Percentiles rank a stretch among this genome's conserved stretches.
Conservation (phyloP, 345 rosid genomes). For the Acer negundo region DNA sequence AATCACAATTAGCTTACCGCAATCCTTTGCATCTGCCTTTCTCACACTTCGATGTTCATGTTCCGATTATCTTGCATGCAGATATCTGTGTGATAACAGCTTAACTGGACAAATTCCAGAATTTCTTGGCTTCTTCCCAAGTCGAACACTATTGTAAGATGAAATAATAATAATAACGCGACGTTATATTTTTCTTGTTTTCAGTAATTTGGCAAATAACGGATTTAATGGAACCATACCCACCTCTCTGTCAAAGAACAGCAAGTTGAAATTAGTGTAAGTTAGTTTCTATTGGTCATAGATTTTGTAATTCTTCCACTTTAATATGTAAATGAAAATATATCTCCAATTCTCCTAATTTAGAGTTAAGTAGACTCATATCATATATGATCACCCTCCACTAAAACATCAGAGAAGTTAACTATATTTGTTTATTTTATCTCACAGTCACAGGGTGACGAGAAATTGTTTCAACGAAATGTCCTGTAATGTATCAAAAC, state of each 20-base stretch:
- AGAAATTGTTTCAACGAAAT: conserved; percentile 12
- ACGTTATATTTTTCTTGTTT: not conserved
- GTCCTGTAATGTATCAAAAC: not conserved
- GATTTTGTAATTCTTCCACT: too few species aligned
- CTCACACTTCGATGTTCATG: too few species aligned
- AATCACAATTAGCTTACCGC: not conserved
- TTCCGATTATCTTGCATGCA: not conserved
- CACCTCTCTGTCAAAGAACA: conserved; percentile 17
- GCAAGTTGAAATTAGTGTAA: conserved; percentile 22
- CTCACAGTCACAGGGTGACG: not conserved
- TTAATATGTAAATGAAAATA: too few species aligned
- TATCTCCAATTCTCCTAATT: too few species aligned
- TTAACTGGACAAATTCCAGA: conserved; percentile 27
- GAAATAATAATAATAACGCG: too few species aligned
- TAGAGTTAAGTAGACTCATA: too few species aligned
- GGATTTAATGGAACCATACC: conserved; percentile 28
- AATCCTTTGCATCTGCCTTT: too few species aligned
- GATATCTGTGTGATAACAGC: conserved; percentile 27
- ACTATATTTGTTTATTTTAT: not conserved
- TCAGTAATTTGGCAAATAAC: conserved; percentile 26
- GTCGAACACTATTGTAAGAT: conserved; percentile 25
- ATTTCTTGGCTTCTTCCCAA: conserved; percentile 25
- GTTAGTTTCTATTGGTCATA: not conserved
- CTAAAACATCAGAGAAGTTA: not conserved
- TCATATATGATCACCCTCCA: too few species aligned